phyloP scores from a whole-genome alignment of 2,329 filamentous ascomycete genomes.

The Hypoxylon sp. region DNA sequence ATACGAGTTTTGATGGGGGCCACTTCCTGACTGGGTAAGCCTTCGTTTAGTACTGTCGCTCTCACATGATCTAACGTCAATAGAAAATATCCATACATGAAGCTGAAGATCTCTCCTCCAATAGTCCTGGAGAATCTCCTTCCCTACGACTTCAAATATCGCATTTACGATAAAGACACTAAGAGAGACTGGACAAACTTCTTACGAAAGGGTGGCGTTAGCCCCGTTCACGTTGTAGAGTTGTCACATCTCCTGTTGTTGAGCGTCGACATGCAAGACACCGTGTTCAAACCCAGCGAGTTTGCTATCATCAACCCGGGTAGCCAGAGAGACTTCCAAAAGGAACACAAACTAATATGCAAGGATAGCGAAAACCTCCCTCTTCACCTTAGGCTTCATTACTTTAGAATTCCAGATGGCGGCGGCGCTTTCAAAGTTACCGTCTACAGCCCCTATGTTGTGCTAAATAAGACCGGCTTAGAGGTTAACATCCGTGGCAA shows the following conservation, averaged over 20 bases:
- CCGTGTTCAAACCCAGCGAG: slow-evolving; percentile 92
- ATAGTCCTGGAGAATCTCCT: slow-evolving; percentile 95
- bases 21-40: slow-evolving; percentile 83
- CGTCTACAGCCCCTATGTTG: slow-evolving; percentile 93
- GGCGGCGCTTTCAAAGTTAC: slow-evolving; percentile 97
- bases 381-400: slow-evolving; percentile 88
- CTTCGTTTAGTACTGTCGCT: not conserved
- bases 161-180: slow-evolving; percentile 98
- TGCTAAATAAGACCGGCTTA: slow-evolving; percentile 95
- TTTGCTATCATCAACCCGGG: slow-evolving; percentile 98
- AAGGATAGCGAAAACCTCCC: slow-evolving; percentile 88
- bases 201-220: slow-evolving; percentile 93
- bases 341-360: slow-evolving; percentile 82
- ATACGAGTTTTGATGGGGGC: slow-evolving; percentile 85
- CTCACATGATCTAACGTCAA: slow-evolving; percentile 52
- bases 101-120: slow-evolving; percentile 89
- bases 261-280: slow-evolving; percentile 97
- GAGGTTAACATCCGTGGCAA: slow-evolving; percentile 91
- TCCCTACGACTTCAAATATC: slow-evolving; percentile 98
- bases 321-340: slow-evolving; percentile 87
- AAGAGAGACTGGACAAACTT: slow-evolving; percentile 99
- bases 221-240: slow-evolving; percentile 97
- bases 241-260: slow-evolving; percentile 92
- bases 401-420: slow-evolving; percentile 89
- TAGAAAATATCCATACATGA: slow-evolving; percentile 94